These are phyloP conservation scores for Entophlyctis luteolus DNA, from an alignment of 192 early-diverging fungal genomes.

Conservation along the genomic window DNA sequence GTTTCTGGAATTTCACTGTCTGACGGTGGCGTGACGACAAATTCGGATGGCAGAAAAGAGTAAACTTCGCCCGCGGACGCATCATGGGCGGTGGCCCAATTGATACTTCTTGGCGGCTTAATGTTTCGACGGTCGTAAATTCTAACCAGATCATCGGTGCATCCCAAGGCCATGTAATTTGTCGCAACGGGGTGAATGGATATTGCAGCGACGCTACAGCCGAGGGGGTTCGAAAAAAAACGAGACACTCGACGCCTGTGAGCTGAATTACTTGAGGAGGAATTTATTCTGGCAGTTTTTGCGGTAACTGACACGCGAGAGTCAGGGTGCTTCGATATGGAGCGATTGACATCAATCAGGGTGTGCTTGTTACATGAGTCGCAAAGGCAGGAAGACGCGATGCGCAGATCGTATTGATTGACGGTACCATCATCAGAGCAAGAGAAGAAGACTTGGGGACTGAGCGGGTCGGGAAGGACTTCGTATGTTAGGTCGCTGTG, in stretches of 20 bases:
- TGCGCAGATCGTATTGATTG: slow-evolving; percentile 22
- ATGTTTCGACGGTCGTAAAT: slow-evolving; percentile 12
- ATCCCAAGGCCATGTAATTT: slow-evolving; percentile 21
- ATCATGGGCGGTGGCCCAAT: background rate
- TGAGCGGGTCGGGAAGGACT: slow-evolving; percentile 13
- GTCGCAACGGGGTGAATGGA: slow-evolving; percentile 12
- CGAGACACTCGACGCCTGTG: background rate
- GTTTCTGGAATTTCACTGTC: background rate
- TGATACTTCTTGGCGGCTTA: background rate
- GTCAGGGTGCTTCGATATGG: background rate
- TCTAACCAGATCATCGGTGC: slow-evolving; percentile 13
- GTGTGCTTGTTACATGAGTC: slow-evolving; percentile 3
- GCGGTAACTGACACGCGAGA: background rate
- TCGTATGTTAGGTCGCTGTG: slow-evolving; percentile 21
- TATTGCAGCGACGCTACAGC: slow-evolving; percentile 4
- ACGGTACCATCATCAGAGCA: slow-evolving; percentile 24
- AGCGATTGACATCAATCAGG: slow-evolving; percentile 19
- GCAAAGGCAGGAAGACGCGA: slow-evolving; percentile 3
- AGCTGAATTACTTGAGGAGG: too few species aligned
- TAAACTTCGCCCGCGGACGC: slow-evolving; percentile 9
- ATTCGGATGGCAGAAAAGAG: background rate
- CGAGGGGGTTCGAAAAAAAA: background rate
- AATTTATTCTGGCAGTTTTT: background rate
- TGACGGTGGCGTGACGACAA: background rate
- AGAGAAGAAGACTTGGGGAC: slow-evolving; percentile 16